phyloP scores from a whole-genome alignment of 768 basidiomycete genomes.

The Gautieria morchelliformis region DNA sequence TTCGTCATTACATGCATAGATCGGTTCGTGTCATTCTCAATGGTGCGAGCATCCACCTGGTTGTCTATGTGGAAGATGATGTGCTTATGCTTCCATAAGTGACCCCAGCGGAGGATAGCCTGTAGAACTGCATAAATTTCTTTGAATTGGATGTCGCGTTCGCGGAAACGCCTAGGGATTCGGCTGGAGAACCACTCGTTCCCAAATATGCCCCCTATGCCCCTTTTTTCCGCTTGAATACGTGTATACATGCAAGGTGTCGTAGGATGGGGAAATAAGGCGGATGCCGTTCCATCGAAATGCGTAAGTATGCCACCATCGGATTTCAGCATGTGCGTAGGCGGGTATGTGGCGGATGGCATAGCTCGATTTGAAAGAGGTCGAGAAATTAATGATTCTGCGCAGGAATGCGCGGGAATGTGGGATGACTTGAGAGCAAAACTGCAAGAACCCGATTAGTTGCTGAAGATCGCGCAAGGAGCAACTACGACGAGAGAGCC shows the following conservation, averaged over 20 bases:
- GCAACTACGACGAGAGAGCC: constrained; percentile 14
- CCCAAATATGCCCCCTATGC: constrained; percentile 17
- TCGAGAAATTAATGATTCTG: constrained; percentile 20
- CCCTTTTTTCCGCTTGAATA: constrained; percentile 26
- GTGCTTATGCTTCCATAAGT: constrained; percentile 16
- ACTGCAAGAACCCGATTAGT: constrained; percentile 26
- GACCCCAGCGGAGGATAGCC: constrained; percentile 22
- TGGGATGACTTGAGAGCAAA: constrained; percentile 27
- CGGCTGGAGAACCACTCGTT: constrained; percentile 19
- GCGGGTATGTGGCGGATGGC: constrained; percentile 17
- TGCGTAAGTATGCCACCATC: constrained; percentile 24
- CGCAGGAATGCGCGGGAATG: constrained; percentile 20
- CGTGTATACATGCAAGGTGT: constrained; percentile 18
- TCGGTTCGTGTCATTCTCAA: constrained; percentile 4
- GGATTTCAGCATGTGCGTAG: constrained; percentile 15
- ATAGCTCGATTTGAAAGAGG: constrained; percentile 17
- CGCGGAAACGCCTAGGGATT: constrained; percentile 16
- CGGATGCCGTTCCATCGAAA: constrained; percentile 23
- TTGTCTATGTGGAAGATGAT: constrained; percentile 22
- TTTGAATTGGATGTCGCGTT: constrained; percentile 25
- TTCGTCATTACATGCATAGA: too few species aligned
- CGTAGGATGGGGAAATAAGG: constrained; percentile 1
- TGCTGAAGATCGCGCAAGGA: constrained; percentile 22
- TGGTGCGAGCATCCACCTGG: too few species aligned
- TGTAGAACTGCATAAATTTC: constrained; percentile 18